Evolutionary conservation across 148 eudicot genomes (phyloP), one percentile per base, ranked within the genome.

Genomic region (Rhododendron griersonianum): DNA sequence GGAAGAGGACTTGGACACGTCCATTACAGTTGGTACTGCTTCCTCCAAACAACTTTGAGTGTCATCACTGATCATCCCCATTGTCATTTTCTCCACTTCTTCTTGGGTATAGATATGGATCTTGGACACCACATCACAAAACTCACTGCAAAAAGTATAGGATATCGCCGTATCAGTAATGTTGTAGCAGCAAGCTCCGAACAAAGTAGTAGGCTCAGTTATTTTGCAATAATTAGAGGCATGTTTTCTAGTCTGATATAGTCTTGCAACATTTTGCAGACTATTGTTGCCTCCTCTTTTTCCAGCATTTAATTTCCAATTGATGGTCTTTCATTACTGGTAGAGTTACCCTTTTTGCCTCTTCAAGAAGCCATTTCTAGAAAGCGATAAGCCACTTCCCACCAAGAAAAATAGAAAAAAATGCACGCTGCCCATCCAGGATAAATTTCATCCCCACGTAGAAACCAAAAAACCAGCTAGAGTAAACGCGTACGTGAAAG

Each of bases 1-100:
- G 18, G 97, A 93, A 15, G 94, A 88, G 16, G 96, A 93, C 92
- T 93, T 95, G 2, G 96, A 92, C 80, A 85, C 93, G 57, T 93
- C 96, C 69, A 92, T 71, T 28, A 85, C 83, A 19, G 86, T 82
- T 0, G 89, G 96, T 15, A 30, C 39, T 78, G 96, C 91, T 91
- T 94, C 98, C 89, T 96, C 98, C 87, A 96, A 87, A 86, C 98
- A 93, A 87, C 98, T 96, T 65, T 91, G 94, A 86, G 93, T 93
- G 89, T 95, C 98, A 28, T 96, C 98, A 30, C 93, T 90, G 83
- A 83, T 85, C 78, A 90, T 85, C 11, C 95, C 99, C 37, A 89
- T 83, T 2, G 90, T 92, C 94, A 96, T 92, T 88, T 93, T 96
- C 89, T 95, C 92, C 81, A 95, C 99, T 89, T 96, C 99, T 84